A percentile compares a stretch with the other conserved stretches of the same genome.
Evolutionary conservation across 106 monocot genomes (phyloP).

Genomic region (Apostasia shenzhenica): DNA sequence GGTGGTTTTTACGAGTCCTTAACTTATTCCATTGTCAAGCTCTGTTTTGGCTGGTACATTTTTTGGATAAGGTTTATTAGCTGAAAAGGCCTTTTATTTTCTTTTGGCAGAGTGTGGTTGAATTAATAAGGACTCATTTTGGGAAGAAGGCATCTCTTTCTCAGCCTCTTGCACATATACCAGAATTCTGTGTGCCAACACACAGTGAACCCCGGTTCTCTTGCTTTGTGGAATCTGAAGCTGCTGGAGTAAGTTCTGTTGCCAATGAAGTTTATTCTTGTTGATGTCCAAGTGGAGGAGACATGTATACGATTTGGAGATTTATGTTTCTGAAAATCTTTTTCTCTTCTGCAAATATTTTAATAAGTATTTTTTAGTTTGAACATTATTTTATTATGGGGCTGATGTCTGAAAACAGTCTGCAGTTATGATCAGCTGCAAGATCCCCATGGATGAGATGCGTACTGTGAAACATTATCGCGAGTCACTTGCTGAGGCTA

Average conservation of each 20-base stretch:
- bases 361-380: neutral
- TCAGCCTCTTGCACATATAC: conserved; percentile 45
- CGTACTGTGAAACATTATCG: conserved; percentile 87
- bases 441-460: conserved; percentile 67
- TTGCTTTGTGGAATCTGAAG: conserved; percentile 99
- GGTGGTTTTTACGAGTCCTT: conserved; percentile 30
- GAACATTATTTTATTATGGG: neutral
- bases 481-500: conserved; percentile 82
- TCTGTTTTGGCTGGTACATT: conserved; percentile 3
- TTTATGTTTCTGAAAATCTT: neutral
- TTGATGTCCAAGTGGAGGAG: neutral
- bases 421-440: conserved; percentile 98
- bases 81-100: neutral
- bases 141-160: conserved; percentile 49
- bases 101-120: conserved; percentile 78
- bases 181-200: conserved; percentile 76
- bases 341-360: conserved; percentile 1
- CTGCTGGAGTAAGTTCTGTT: conserved; percentile 73
- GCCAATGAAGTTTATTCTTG: neutral
- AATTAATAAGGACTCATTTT: conserved; percentile 87
- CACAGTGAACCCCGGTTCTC: conserved; percentile 93
- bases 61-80: neutral
- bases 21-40: neutral
- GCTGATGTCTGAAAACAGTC: conserved; percentile 53
- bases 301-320: neutral